A percentile compares a stretch with the other conserved stretches of the same genome.
These are phyloP conservation scores for Boechera stricta DNA, from an alignment of 345 rosid genomes.

Conservation along the genomic window DNA sequence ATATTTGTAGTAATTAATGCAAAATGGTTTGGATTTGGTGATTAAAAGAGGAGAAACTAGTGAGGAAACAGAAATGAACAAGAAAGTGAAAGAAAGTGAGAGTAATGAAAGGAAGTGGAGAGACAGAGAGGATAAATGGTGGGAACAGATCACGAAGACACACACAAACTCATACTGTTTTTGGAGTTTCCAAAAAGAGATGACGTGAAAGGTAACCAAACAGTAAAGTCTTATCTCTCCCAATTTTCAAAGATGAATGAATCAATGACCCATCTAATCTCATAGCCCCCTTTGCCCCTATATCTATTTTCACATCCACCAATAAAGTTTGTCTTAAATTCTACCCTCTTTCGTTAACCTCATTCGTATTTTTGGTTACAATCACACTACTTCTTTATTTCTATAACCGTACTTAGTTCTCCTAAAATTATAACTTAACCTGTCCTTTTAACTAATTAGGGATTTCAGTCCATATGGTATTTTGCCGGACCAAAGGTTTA, in stretches of 20 bases:
- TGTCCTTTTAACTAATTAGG: slow-evolving; percentile 12
- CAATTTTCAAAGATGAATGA: slow-evolving; percentile 43
- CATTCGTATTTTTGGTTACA: slow-evolving; percentile 35
- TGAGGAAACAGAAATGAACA: slow-evolving; percentile 37
- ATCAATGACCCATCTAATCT: slow-evolving; percentile 45
- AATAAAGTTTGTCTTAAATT: slow-evolving; percentile 36
- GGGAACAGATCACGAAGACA: slow-evolving; percentile 46
- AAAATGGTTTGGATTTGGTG: slow-evolving; percentile 20
- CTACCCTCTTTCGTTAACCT: slow-evolving; percentile 31
- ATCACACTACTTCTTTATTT: slow-evolving; percentile 32
- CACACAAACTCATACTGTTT: slow-evolving; percentile 47
- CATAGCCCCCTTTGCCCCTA: slow-evolving; percentile 41
- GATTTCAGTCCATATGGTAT: not conserved
- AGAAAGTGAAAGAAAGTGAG: slow-evolving; percentile 30
- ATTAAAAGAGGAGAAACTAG: slow-evolving; percentile 12
- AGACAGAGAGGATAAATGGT: slow-evolving; percentile 48
- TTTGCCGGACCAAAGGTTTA: not conserved
- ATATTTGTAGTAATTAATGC: slow-evolving; percentile 3
- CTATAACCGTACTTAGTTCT: slow-evolving; percentile 20
- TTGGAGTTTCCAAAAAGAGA: slow-evolving; percentile 46
- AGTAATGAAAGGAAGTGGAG: slow-evolving; percentile 42
- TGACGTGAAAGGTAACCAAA: slow-evolving; percentile 47
- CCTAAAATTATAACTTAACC: not conserved
- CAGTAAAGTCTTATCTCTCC: slow-evolving; percentile 36
- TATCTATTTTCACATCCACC: slow-evolving; percentile 38